Base-by-base conservation (phyloP, 2,329 filamentous ascomycete genomes). In the Mycosphaerelloides madeirae region DNA sequence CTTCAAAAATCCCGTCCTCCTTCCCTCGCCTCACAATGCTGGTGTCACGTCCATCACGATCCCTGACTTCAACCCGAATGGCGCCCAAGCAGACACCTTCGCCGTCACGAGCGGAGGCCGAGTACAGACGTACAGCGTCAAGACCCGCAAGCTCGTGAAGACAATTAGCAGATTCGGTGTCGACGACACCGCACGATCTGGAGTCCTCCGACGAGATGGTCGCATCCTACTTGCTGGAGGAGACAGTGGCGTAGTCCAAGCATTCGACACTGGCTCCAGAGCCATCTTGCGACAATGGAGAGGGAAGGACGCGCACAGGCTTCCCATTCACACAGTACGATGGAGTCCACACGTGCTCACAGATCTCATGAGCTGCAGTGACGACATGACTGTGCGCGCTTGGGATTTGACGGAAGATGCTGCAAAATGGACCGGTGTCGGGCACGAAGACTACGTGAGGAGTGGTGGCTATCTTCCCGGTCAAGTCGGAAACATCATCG, bases 271-370 rank as follows among this genome's bases (percentile, higher is more conserved):
- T 40, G 83, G 78, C 63, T 91, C 89, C 45, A 79, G 93, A 52
- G 89, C 89, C 3, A 95, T 98, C 55, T 72, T 98, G 58, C 91
- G 93, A 73, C 96, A 91, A 40, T 98, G 93, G 91, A 82, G 84
- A 53, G 57, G 59, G 28, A 58, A 61, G 33, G 49, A 57, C 36
- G 59, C 57, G 40, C 81, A 90, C 57, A 91, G 97, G 72, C 90
- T 95, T 74, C 87, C 93, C 12, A 87, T 95, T 18, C 96, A 91
- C 84, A 81, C 84, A 18, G 91, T 89, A 35, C 84, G 84, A 66
- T 98, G 94, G 78, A 91, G 87, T n/a, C 88, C 89, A 1, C 58
- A 44, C 29, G 84, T 93, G 49, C 77, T 90, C 53, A 98, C 93
- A 1, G 81, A 81, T 3, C 72, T 97, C 48, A 84, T 98, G 77